Evolutionary conservation across 495 filamentous ascomycete genomes (phyloP), one percentile per base, ranked within the genome.

Genomic region (Penicillium samsonianum): DNA sequence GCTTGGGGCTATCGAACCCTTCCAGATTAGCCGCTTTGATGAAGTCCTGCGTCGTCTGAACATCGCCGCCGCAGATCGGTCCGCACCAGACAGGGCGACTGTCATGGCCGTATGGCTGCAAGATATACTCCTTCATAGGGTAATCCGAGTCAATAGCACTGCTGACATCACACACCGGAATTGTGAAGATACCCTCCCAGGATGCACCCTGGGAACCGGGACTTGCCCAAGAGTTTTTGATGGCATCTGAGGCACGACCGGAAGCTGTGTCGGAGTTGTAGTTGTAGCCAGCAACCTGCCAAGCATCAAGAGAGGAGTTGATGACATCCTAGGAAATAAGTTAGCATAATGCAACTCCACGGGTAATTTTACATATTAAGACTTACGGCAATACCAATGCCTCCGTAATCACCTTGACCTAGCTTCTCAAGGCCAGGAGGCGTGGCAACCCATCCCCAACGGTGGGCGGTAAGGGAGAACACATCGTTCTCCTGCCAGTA

Each of bases 251-350:
- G 8, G 64, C 64, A 22, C 61, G 55, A 5, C 37, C 25, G 16
- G 43, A 38, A 3, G 53, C 57, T 10, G 46, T 71, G 19, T 49
- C 40, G 26, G 58, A n/a, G n/a, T n/a, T n/a, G n/a, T n/a, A 16
- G 35, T 46, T 44, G 38, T 69, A 69, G 7, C 66, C 61, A 5
- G 63, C 66, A 25, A 62, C 66, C 5, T 63, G 58, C 38, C 63
- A 69, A 4, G 68, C 46, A 38, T 69, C 60, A 1, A 65, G 53
- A 17, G 62, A 69, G 37, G 67, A 69, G 37, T 58, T 63, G 35
- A 69, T 67, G 30, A 65, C 41, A 56, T 71, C 64, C 57, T 66
- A 31, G 6, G 11, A n/a, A 17, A 10, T 3, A 9, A 17, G 6
- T 38, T 25, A 47, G 20, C 31, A 28, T 20, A 8, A 19, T 8